Evolutionary conservation across 352 stramenopile genomes (phyloP), one percentile per base, ranked within the genome.

Genomic region (Pelagophyceae sp.): DNA sequence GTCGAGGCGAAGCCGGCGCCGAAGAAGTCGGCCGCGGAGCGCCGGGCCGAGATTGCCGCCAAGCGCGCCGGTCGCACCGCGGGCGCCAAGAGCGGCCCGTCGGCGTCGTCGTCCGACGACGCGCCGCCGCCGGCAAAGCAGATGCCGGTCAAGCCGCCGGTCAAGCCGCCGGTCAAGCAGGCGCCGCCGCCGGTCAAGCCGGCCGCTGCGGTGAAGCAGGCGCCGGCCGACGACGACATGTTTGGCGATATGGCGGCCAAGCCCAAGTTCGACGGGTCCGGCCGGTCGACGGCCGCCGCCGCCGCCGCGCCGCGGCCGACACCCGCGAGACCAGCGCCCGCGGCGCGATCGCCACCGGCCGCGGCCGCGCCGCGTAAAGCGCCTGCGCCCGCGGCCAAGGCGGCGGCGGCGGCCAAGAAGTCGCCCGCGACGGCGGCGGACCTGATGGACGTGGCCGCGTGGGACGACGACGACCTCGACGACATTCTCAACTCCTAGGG

Each of bases 401-500:
- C 11, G 15, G 31, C 11, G 29, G 29, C 58, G 15, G 11, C 58
- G 15, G 29, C 58, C 5, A 15, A 15, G 27, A 67, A 67, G 58
- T 31, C 15, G 58, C 15, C 27, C 23, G 23, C 58, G 6, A 67
- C 58, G 58, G 58, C 58, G 15, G 11, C 58, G 58, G 58, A n/a
- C 58, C 58, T 67, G 11, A 67, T 67, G 58, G 58, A 67, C 58
- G 58, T 67, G 11, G 58, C 58, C 58, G 58, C 58, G 11, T 67
- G 58, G 58, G 58, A 67, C 23, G 29, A 67, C 15, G 58, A 67
- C 29, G 58, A 67, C 29, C 58, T 67, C 58, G 58, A 67, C 31
- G 58, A 67, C 58, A 67, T 67, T 27, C 58, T 67, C 58, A 67
- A 67, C 58, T 35, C 23, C 58, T 67, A 27, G 31, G 58, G 58